These are phyloP conservation scores for Limnomonas spitsbergensis DNA, from an alignment of 139 green algal genomes.

Conservation along the genomic window DNA sequence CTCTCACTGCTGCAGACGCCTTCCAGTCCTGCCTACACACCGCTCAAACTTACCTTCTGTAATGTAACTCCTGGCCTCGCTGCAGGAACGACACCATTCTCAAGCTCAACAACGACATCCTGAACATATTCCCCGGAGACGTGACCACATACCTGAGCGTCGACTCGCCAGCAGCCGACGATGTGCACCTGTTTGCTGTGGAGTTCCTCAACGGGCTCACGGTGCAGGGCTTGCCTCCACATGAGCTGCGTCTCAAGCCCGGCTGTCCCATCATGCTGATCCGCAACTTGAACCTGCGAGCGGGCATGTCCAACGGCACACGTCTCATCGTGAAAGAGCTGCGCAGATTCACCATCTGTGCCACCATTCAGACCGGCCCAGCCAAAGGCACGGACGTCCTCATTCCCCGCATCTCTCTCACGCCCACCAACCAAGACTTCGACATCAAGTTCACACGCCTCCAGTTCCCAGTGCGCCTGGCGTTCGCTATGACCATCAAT, in stretches of 20 bases:
- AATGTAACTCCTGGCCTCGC: no score
- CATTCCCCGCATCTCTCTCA: conserved; percentile 24
- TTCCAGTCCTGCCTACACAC: no score
- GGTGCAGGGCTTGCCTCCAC: conserved; percentile 19
- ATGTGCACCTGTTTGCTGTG: no score
- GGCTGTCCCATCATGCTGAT: no score
- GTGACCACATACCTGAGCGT: no score
- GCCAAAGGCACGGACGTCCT: conserved; percentile 5
- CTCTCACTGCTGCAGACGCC: no score
- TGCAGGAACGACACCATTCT: no score
- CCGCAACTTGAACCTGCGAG: no score
- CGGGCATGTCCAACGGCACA: conserved; percentile 33
- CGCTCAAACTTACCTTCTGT: no score
- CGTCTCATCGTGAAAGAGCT: conserved; percentile 27
- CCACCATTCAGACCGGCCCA: conserved; percentile 16
- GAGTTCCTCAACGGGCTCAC: conserved; percentile 25
- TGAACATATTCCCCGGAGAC: no score
- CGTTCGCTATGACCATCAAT: conserved; percentile 24
- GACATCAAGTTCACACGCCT: conserved; percentile 21
- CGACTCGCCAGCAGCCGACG: no score
- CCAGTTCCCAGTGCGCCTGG: conserved; percentile 36
- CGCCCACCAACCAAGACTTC: background rate
- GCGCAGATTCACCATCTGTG: conserved; percentile 8
- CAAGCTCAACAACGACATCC: no score
- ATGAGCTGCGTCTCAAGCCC: conserved; percentile 23